phyloP scores from a whole-genome alignment of 176 grass and related monocot genomes.

The Ensete glaucum region DNA sequence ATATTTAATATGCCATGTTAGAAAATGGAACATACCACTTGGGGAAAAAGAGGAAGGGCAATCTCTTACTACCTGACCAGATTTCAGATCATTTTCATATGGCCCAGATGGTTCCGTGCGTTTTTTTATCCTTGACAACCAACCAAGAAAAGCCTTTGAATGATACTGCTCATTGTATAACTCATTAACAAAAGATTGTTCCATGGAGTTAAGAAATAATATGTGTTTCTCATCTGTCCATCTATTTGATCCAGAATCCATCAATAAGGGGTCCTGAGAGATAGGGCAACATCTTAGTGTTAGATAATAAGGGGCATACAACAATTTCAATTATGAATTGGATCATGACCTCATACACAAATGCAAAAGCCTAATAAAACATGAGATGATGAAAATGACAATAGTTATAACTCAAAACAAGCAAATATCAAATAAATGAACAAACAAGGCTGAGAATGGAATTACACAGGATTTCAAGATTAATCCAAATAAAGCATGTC shows the following conservation, averaged over 20 bases:
- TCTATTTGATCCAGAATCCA: slow-evolving; percentile 35
- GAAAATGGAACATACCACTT: background rate
- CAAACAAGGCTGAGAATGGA: too few species aligned
- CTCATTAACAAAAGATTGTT: slow-evolving; percentile 58
- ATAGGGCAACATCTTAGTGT: slow-evolving; percentile 14
- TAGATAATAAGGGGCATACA: slow-evolving; percentile 3
- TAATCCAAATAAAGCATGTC: too few species aligned
- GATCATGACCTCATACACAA: too few species aligned
- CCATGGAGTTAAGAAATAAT: slow-evolving; percentile 60
- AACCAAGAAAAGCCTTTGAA: slow-evolving; percentile 30
- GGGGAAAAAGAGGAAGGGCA: background rate
- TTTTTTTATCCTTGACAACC: slow-evolving; percentile 23
- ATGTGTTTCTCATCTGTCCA: slow-evolving; percentile 88
- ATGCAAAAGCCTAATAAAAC: too few species aligned
- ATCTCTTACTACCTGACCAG: slow-evolving; percentile 2
- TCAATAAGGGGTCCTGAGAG: slow-evolving; percentile 35
- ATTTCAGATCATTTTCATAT: slow-evolving; percentile 18
- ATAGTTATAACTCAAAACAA: too few species aligned
- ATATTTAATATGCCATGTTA: slow-evolving; percentile 6
- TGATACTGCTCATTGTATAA: slow-evolving; percentile 29
- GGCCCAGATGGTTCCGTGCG: slow-evolving; percentile 9
- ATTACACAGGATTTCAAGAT: too few species aligned
- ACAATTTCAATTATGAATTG: background rate
- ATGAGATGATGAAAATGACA: too few species aligned
- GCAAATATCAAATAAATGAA: too few species aligned